These are phyloP conservation scores for Huntiella omanensis DNA, from an alignment of 2,329 filamentous ascomycete genomes.

Conservation along the genomic window DNA sequence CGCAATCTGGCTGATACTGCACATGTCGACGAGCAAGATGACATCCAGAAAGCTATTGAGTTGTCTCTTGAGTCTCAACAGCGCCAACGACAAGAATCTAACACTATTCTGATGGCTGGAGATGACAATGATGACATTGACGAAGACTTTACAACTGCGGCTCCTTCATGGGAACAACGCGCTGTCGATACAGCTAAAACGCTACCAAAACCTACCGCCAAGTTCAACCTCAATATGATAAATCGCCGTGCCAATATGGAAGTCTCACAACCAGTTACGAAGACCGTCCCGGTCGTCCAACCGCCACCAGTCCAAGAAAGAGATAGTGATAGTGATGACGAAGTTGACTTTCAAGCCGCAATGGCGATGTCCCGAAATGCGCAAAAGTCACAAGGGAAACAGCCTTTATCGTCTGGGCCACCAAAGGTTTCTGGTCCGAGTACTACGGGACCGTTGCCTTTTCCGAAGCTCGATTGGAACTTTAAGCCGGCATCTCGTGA, in stretches of 20 bases:
- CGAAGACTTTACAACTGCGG: conserved; percentile 27
- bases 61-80: conserved; percentile 59
- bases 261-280: conserved; percentile 55
- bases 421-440: conserved; percentile 16
- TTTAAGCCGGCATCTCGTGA: neutral
- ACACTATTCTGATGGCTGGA: conserved; percentile 7
- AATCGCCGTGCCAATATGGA: conserved; percentile 9
- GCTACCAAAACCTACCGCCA: conserved; percentile 25
- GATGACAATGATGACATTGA: conserved; percentile 25
- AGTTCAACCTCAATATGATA: conserved; percentile 7
- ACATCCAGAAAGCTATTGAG: conserved; percentile 64
- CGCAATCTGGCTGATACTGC: conserved; percentile 12
- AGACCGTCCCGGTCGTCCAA: conserved; percentile 29
- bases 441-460: conserved; percentile 69
- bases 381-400: neutral
- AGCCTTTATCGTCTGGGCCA: neutral
- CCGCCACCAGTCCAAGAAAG: conserved; percentile 25
- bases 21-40: conserved; percentile 22
- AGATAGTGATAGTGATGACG: conserved; percentile 44
- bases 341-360: conserved; percentile 63
- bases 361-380: conserved; percentile 32
- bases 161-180: conserved; percentile 37
- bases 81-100: conserved; percentile 17
- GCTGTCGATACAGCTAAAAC: conserved; percentile 29
- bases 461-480: conserved; percentile 59